phyloP scores from a whole-genome alignment of 1,284 basidiomycete genomes.

The Fomitiporia mediterranea region DNA sequence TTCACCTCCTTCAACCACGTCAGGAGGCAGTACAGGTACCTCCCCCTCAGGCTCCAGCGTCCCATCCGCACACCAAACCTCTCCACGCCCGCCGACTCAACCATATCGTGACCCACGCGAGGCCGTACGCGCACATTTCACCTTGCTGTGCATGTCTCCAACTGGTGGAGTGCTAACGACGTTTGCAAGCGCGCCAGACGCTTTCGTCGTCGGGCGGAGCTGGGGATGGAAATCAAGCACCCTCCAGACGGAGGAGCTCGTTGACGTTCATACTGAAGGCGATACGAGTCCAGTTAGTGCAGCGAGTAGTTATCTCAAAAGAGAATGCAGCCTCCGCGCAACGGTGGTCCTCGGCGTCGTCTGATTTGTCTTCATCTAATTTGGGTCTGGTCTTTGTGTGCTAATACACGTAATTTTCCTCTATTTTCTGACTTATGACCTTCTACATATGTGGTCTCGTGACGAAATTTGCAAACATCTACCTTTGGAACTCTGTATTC shows the following conservation, averaged over 20 bases:
- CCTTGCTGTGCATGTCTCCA: slow-evolving; percentile 76
- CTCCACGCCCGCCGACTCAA: slow-evolving; percentile 46
- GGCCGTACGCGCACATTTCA: slow-evolving; percentile 72
- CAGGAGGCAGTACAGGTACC: slow-evolving; percentile 21
- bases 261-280: slow-evolving; percentile 30
- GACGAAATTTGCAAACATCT: too few relatives aligned
- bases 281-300: slow-evolving; percentile 18
- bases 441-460: too few relatives aligned
- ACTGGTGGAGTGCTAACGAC: slow-evolving; percentile 79
- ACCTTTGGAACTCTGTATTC: too few relatives aligned
- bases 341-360: slow-evolving; percentile 73
- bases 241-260: slow-evolving; percentile 52
- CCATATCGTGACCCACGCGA: slow-evolving; percentile 74
- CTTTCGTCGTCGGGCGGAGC: slow-evolving; percentile 75
- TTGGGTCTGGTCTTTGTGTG: too few relatives aligned
- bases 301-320: slow-evolving; percentile 30
- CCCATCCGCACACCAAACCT: slow-evolving; percentile 25
- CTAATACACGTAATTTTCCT: too few relatives aligned
- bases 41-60: slow-evolving; percentile 6
- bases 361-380: too few relatives aligned
- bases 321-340: slow-evolving; percentile 62
- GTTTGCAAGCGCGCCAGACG: slow-evolving; percentile 83
- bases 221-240: slow-evolving; percentile 81
- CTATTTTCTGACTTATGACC: too few relatives aligned
- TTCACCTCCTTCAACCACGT: slow-evolving; percentile 14